phyloP scores from a whole-genome alignment of 2,329 filamentous ascomycete genomes.

The Penicillium psychrosexuale region DNA sequence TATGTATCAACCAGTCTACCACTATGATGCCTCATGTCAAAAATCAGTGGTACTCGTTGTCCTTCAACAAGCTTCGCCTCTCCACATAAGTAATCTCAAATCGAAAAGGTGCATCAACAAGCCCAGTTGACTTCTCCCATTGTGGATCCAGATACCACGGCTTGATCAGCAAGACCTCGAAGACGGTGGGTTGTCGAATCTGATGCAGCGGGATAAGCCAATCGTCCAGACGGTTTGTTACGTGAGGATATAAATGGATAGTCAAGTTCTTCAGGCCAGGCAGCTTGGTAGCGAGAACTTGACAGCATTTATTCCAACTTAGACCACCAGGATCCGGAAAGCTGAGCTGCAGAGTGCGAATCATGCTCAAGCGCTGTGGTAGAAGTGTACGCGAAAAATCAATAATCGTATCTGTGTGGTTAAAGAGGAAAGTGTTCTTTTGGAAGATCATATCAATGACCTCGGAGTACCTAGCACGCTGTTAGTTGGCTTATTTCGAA shows the following conservation, averaged over 20 bases:
- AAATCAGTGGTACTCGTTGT: not conserved
- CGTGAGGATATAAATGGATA: not conserved
- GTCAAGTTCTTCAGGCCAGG: not conserved
- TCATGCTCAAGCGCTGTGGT: not conserved
- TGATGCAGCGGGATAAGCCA: not conserved
- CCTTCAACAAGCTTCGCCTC: not conserved
- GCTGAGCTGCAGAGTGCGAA: not conserved
- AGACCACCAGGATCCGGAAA: not conserved
- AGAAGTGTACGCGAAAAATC: not conserved
- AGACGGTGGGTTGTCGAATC: not conserved
- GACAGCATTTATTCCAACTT: not conserved
- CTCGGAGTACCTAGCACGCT: not conserved
- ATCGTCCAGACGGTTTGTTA: not conserved
- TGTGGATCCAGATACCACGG: not conserved
- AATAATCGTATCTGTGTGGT: not conserved
- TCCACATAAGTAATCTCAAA: not conserved
- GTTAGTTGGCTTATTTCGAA: not conserved
- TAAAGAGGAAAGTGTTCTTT: constrained; percentile 2
- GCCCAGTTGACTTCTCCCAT: not conserved
- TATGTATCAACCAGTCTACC: not conserved
- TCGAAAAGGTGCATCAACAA: not conserved
- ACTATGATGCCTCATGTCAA: not conserved
- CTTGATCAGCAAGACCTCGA: not conserved
- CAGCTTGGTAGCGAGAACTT: not conserved
- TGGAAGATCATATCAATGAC: not conserved